phyloP scores from a whole-genome alignment of 2,329 filamentous ascomycete genomes.

The Zelopaecilomyces penicillatus region DNA sequence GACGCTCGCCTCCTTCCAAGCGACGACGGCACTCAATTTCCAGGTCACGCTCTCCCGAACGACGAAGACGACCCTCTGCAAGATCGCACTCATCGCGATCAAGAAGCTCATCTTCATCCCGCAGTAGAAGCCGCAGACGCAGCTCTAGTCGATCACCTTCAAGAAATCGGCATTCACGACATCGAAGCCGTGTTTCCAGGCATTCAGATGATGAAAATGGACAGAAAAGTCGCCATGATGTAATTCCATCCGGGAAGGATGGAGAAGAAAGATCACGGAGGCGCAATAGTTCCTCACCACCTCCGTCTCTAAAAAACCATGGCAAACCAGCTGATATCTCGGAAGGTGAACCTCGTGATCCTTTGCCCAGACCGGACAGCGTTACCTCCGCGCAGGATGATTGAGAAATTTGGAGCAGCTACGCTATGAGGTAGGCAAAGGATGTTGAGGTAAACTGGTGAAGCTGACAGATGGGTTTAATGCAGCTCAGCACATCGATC shows the following conservation, averaged over 20 bases:
- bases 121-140: slow-evolving; percentile 18
- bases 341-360: slow-evolving; percentile 22
- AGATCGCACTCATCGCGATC: slow-evolving; percentile 32
- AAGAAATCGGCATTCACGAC: slow-evolving; percentile 1
- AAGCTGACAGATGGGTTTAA: slow-evolving; percentile 8
- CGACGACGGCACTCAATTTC: slow-evolving; percentile 42
- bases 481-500: slow-evolving; percentile 8
- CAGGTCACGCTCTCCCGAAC: slow-evolving; percentile 36
- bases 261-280: slow-evolving; percentile 25
- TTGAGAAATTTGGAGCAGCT: slow-evolving; percentile 17
- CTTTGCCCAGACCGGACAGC: slow-evolving; percentile 11
- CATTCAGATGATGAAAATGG: background rate
- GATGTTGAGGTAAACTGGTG: slow-evolving; percentile 2
- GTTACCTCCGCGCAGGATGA: slow-evolving; percentile 9
- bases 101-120: slow-evolving; percentile 26
- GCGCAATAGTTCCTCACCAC: slow-evolving; percentile 44
- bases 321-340: slow-evolving; percentile 50
- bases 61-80: slow-evolving; percentile 27
- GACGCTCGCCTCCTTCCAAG: slow-evolving; percentile 38
- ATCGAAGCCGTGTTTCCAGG: background rate
- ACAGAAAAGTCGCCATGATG: slow-evolving; percentile 2
- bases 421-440: background rate
- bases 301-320: slow-evolving; percentile 40
- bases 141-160: slow-evolving; percentile 13
- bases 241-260: background rate